Base-by-base conservation (phyloP, 2,329 filamentous ascomycete species). In the Penicillium sp. region DNA sequence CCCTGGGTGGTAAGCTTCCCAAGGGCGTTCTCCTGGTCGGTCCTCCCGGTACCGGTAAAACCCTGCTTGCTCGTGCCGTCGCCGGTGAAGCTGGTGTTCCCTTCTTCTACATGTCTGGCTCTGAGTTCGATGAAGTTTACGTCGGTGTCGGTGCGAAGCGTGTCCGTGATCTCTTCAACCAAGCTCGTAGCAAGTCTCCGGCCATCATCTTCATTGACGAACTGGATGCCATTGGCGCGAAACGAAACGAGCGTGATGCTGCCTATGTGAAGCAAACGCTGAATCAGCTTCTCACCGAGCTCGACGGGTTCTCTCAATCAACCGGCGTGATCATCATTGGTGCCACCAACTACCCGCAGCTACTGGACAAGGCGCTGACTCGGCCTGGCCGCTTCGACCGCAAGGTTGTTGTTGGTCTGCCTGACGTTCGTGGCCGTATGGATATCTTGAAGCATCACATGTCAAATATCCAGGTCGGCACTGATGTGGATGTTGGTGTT, bases 71-170 rank as follows among this genome's bases (percentile, higher is more conserved):
- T 53, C 85, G 93, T 62, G 94, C 93, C 45, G 93, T 98, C 50
- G 93, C 93, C 39, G 93, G 93, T 42, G 93, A 98, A 74, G 90
- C 93, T 44, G 93, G 91, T 46, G 93, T 98, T 14, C 93, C 93
- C 1, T 98, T 98, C 78, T 98, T 97, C 78, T 98, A 96, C 78
- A 97, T 98, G 91, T 98, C 93, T 63, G 93, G 93, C 41, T 95
- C 89, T 48, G 93, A 98, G 68, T 98, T 98, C 65, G 93, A 98
- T 63, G 93, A 98, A 70, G 86, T 98, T 42, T 98, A 96, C 63
- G 94, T 98, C 28, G 93, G 93, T 65, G 93, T 98, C 44, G 89
- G 90, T 64, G 89, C 89, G 37, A 95, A 98, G 77, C 87, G 93
- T 63, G 91, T 98, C 40, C 88, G 93, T 49, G 93, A 96, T 52